A percentile compares a stretch with the other conserved stretches of the same genome.
phyloP scores from a whole-genome alignment of 208 protist species.

The Acanthamoeba healyi region DNA sequence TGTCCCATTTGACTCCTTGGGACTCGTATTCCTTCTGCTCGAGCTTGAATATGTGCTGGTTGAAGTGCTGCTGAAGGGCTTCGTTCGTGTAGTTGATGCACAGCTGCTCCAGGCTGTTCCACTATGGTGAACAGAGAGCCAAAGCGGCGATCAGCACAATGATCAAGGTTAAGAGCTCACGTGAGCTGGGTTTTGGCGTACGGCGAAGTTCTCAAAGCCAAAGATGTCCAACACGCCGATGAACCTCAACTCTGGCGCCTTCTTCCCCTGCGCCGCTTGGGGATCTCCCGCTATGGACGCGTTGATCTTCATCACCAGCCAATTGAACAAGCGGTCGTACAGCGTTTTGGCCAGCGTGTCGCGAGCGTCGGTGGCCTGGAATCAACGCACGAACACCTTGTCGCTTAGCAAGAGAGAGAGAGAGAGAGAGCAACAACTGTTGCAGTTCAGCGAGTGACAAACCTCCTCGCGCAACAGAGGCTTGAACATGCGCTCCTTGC shows the following conservation, averaged over 20 bases:
- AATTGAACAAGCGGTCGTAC: constrained; percentile 88
- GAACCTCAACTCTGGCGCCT: too few species aligned
- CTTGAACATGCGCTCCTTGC: neutral
- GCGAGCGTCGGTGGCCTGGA: constrained; percentile 86
- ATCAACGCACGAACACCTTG: too few species aligned
- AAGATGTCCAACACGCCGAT: constrained; percentile 94
- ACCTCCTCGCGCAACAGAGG: neutral
- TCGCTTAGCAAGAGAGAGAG: too few species aligned
- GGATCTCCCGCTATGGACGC: too few species aligned
- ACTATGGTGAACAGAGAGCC: too few species aligned
- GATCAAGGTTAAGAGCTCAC: too few species aligned
- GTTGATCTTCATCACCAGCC: constrained; percentile 67
- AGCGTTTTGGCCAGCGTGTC: constrained; percentile 89
- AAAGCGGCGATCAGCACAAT: too few species aligned
- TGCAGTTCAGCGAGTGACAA: too few species aligned
- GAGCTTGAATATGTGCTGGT: constrained; percentile 96
- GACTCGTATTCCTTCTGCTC: constrained; percentile 91
- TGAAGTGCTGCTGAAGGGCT: constrained; percentile 97
- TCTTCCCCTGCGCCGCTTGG: too few species aligned
- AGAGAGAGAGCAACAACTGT: too few species aligned
- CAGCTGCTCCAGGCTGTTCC: constrained; percentile 97
- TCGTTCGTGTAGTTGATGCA: constrained; percentile 99
- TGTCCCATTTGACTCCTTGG: constrained; percentile 80
- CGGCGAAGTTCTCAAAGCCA: constrained; percentile 94
- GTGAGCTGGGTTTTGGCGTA: too few species aligned